Evolutionary conservation across 352 stramenopile genomes (phyloP), one percentile per base, ranked within the genome.

Genomic region (Hyaloperonospora brassicae): DNA sequence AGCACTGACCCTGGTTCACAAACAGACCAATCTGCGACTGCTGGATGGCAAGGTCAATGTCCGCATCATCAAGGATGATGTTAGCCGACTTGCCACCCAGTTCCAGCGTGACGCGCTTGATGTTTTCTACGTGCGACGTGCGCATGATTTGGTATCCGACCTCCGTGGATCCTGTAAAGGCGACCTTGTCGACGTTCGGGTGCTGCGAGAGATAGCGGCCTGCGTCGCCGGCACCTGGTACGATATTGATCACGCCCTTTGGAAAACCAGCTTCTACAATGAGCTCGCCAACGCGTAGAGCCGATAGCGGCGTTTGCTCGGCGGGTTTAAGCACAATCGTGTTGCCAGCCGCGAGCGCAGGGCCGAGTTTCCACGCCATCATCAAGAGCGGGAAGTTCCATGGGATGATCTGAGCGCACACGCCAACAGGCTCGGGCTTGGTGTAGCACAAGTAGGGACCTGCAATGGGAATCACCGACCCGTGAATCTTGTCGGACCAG

Each of bases 331-430:
- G 56, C 6, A 98, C 85, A 11, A 86, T 70, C 5, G 92, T 95
- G n/a, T 93, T 98, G 6, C 96, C 96, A 6, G 80, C 73, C 6
- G 86, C 78, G 14, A 98, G 62, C 17, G 91, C 89, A 2, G 91
- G 88, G 24, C 65, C 91, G 14, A 94, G 67, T 69, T 98, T 98
- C 40, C 93, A 84, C 34, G 92, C 94, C 41, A 98, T 93, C 95
- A 98, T 98, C 6, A 94, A 84, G 50, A 93, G 62, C 12, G 96
- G 96, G 73, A 98, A 98, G 76, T 98, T 98, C 95, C 95, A 98
- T 39, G 27, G 7, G 27, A 31, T 7, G 27, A 31, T 31, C 27
- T 8, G 27, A 3, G 98, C 10, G 91, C 95, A 98, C 90, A 64
- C 90, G 87, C 21, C 73, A 68, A 22, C 94, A 93, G 52, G 98